phyloP scores from a whole-genome alignment of 805 yeast species.

The Candida sonorensis region DNA sequence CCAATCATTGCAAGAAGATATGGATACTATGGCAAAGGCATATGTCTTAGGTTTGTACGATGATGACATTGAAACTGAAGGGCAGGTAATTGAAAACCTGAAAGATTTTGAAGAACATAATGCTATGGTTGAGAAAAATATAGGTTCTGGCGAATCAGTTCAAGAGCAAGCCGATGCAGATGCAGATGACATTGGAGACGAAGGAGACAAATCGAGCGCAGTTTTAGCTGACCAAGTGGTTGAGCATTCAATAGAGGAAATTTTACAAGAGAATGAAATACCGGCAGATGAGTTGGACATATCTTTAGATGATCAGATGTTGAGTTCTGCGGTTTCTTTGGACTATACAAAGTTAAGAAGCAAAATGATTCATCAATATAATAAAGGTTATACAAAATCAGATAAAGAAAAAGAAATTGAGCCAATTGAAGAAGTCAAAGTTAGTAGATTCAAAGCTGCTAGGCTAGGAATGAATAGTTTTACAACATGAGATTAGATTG shows the following conservation, averaged over 20 bases:
- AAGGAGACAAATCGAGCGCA: constrained; percentile 31
- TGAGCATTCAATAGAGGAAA: constrained; percentile 32
- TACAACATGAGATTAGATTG: background rate
- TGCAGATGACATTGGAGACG: constrained; percentile 28
- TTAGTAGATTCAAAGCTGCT: constrained; percentile 67
- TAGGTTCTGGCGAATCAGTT: constrained; percentile 6
- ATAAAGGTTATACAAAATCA: constrained; percentile 41
- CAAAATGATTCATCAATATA: constrained; percentile 35
- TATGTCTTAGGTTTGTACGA: constrained; percentile 55
- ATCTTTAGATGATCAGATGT: constrained; percentile 25
- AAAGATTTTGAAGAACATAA: constrained; percentile 51
- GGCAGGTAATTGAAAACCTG: constrained; percentile 46
- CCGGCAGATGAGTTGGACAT: constrained; percentile 24
- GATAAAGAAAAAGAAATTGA: constrained; percentile 53
- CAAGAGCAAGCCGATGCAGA: constrained; percentile 21
- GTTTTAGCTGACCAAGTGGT: constrained; percentile 37
- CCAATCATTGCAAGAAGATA: constrained; percentile 33
- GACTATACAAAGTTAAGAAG: constrained; percentile 55
- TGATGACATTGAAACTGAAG: constrained; percentile 50
- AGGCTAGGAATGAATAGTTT: constrained; percentile 17
- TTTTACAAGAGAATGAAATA: constrained; percentile 13
- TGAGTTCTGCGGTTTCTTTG: constrained; percentile 41
- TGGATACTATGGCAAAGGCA: constrained; percentile 55
- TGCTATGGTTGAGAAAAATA: constrained; percentile 35
- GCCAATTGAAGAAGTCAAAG: constrained; percentile 55